Conservation (phyloP, 2,329 filamentous ascomycete genomes). For the Hypoxylon sp. region DNA sequence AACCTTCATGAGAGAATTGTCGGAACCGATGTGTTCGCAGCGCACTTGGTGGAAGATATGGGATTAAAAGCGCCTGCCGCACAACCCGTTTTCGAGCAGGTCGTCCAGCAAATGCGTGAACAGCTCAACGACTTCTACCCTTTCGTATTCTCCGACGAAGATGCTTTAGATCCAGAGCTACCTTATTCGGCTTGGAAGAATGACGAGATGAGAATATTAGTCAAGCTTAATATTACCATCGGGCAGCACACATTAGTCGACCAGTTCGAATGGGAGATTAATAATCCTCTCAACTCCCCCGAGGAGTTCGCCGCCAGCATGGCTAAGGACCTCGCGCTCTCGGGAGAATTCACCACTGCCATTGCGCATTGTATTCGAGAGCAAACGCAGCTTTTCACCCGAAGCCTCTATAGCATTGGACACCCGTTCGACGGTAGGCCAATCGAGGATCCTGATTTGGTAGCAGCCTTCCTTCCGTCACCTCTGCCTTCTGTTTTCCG, state of each 20-base stretch:
- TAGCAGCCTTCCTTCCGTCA: slow-evolving; percentile 86
- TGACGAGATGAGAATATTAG: slow-evolving; percentile 96
- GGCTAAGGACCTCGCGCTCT: slow-evolving; percentile 89
- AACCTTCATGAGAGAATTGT: slow-evolving; percentile 94
- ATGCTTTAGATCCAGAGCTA: slow-evolving; percentile 88
- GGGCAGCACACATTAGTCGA: slow-evolving; percentile 94
- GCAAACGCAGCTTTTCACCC: slow-evolving; percentile 93
- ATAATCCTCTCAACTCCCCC: slow-evolving; percentile 92
- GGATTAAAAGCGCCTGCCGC: slow-evolving; percentile 80
- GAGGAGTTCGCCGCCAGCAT: slow-evolving; percentile 94
- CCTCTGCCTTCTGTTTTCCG: slow-evolving; percentile 88
- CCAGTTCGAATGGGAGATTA: slow-evolving; percentile 99
- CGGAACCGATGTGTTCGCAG: slow-evolving; percentile 84
- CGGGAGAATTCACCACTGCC: slow-evolving; percentile 95
- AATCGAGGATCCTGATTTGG: slow-evolving; percentile 91
- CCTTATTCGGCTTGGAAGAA: slow-evolving; percentile 97
- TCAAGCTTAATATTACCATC: slow-evolving; percentile 98
- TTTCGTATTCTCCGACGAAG: slow-evolving; percentile 89
- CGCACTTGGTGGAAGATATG: slow-evolving; percentile 92
- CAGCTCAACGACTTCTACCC: slow-evolving; percentile 95
- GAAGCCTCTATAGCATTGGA: slow-evolving; percentile 91
- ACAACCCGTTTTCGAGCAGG: slow-evolving; percentile 73
- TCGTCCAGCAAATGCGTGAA: slow-evolving; percentile 81
- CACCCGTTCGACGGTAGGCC: slow-evolving; percentile 96
- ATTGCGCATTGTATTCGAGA: slow-evolving; percentile 98